Evolutionary conservation across 768 basidiomycete genomes (phyloP), one percentile per base, ranked within the genome.

Genomic region (Rubroboletus pulcherrimus): DNA sequence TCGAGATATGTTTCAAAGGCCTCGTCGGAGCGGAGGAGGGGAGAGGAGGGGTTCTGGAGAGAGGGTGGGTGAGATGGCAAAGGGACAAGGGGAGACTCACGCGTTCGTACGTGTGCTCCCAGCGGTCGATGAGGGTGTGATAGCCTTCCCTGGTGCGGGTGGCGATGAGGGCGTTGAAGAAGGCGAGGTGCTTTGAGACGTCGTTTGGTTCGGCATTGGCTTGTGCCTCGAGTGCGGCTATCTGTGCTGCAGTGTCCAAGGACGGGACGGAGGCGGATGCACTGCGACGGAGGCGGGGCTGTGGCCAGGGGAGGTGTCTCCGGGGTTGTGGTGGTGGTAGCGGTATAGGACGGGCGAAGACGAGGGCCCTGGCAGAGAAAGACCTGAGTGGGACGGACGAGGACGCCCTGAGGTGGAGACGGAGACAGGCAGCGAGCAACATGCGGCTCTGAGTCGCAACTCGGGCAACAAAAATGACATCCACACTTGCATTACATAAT

Each of bases 41-140:
- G 87, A 2, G 87, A 89, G 11, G 77, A 53, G 12, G 85, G 78
- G 63, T 87, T 83, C 91, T 93, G 62, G 1, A 55, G 30, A 29
- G 3, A 42, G 4, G 49, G 41, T 49, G 68, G 47, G 46, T 49
- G 48, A 55, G 37, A 15, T 5, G 24, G 49, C 12, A 17, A 34
- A 40, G 9, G 44, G 11, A 14, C 11, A 37, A 38, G 39, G 49
- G 37, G 9, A 14, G 31, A 83, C 89, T 62, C 73, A 92, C 91
- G 66, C 87, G 91, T 79, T 92, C 87, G 63, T 81, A 82, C 80
- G 86, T 84, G 61, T 85, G 78, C 67, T 93, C 91, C 91, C 91
- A 93, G 53, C 90, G 82, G 64, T 75, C 83, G 54, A 91, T 82
- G 53, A 92, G 73, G 24, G 88, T 74, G 55, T 91, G 85, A 68